Conservation (phyloP, 2,329 filamentous ascomycete genomes). For the Tolypocladium ovalisporum region DNA sequence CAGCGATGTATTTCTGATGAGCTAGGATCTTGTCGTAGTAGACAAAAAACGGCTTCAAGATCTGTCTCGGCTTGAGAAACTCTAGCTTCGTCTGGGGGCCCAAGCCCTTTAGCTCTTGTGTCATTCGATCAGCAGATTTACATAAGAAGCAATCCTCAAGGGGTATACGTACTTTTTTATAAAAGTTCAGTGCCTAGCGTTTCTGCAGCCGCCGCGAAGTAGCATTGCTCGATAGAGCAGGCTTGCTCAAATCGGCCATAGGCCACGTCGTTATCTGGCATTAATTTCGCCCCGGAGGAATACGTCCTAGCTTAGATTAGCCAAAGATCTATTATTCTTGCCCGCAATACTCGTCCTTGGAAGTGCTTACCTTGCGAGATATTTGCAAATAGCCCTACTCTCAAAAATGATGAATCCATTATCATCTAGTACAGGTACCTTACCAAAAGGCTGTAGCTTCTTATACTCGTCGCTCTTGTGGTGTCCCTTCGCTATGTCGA, state of each 20-base stretch:
- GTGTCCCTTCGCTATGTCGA: not conserved
- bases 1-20: not conserved
- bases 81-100: not conserved
- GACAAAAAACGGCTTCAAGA: not conserved
- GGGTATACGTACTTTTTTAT: not conserved
- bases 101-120: not conserved
- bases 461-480: not conserved
- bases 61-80: not conserved
- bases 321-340: not conserved
- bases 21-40: not conserved
- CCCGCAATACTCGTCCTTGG: not conserved
- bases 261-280: not conserved
- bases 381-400: not conserved
- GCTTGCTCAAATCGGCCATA: not conserved
- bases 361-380: not conserved
- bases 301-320: not conserved
- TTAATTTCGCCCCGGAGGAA: not conserved
- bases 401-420: not conserved
- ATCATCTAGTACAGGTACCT: not conserved
- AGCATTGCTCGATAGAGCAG: not conserved
- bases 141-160: not conserved
- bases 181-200: not conserved
- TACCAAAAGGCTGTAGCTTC: not conserved
- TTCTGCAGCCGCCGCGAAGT: not conserved
- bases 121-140: not conserved